Evolutionary conservation across 2,329 filamentous ascomycete species (phyloP).

Genomic region (Fusarium dlaminii): DNA sequence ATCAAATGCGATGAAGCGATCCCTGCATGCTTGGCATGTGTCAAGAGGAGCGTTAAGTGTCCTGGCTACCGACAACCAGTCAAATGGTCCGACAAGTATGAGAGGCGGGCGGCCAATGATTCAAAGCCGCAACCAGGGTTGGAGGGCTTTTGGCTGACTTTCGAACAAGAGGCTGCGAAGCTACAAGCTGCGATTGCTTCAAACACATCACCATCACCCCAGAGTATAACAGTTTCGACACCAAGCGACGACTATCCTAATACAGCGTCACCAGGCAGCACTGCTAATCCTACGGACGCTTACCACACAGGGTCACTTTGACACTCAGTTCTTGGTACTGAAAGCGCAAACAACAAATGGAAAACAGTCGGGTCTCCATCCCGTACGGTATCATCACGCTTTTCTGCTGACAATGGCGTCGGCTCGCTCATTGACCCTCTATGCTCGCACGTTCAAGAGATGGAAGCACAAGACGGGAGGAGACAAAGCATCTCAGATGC

Average conservation of each 20-base stretch:
- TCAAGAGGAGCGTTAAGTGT: neutral
- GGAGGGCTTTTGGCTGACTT: neutral
- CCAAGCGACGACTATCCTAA: neutral
- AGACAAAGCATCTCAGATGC: neutral
- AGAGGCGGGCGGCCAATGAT: neutral
- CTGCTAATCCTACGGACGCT: neutral
- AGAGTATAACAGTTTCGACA: neutral
- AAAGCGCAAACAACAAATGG: neutral
- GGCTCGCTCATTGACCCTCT: neutral
- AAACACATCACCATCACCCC: neutral
- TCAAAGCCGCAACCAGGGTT: neutral
- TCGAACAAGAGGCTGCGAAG: neutral
- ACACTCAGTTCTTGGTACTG: neutral
- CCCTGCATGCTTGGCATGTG: neutral
- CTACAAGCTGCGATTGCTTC: neutral
- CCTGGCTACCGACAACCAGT: neutral
- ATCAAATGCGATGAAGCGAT: neutral
- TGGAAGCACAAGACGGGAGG: neutral
- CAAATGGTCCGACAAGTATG: neutral
- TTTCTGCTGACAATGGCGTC: neutral
- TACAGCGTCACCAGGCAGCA: neutral
- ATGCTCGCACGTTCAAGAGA: neutral
- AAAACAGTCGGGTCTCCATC: neutral
- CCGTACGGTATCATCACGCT: neutral
- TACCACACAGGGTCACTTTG: neutral